Percentiles rank a stretch among this genome's conserved stretches.
Conservation (phyloP, 2,329 filamentous ascomycete species). For the Clarireedia monteithiana region DNA sequence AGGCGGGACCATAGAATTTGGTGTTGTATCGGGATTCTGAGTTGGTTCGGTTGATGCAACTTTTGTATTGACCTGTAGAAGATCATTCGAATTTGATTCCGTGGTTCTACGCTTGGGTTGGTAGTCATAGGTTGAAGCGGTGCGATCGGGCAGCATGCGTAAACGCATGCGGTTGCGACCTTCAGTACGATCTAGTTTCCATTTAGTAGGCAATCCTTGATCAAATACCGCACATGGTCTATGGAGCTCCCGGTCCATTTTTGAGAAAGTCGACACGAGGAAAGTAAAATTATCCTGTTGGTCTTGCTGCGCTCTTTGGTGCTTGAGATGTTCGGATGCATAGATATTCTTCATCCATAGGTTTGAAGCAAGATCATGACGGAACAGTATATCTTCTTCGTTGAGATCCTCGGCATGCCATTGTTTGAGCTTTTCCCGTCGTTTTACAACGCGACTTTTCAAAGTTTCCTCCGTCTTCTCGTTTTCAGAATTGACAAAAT, state of each 20-base stretch:
- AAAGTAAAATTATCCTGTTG: constrained; percentile 85
- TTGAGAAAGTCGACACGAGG: constrained; percentile 65
- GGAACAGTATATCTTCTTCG: constrained; percentile 63
- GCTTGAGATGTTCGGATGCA: constrained; percentile 82
- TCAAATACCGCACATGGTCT: constrained; percentile 77
- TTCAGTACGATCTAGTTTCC: constrained; percentile 93
- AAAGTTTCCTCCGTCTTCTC: constrained; percentile 69
- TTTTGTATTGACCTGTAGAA: constrained; percentile 30
- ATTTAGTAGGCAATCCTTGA: constrained; percentile 57
- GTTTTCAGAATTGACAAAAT: constrained; percentile 79
- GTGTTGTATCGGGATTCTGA: constrained; percentile 12
- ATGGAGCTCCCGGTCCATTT: constrained; percentile 69
- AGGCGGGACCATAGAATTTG: constrained; percentile 9
- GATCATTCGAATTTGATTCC: constrained; percentile 32
- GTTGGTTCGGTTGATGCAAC: constrained; percentile 5
- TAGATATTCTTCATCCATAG: constrained; percentile 97
- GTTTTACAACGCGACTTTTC: constrained; percentile 59
- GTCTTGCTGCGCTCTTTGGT: constrained; percentile 83
- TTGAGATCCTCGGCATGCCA: constrained; percentile 67
- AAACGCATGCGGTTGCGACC: constrained; percentile 92
- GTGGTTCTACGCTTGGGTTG: constrained; percentile 71
- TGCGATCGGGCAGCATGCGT: constrained; percentile 72
- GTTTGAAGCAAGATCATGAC: constrained; percentile 79
- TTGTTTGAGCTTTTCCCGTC: constrained; percentile 72
- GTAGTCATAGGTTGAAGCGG: constrained; percentile 61